A percentile compares a stretch with the other conserved stretches of the same genome.
Evolutionary conservation across 139 green algal genomes (phyloP).

Genomic region (Parachlorella kessleri): DNA sequence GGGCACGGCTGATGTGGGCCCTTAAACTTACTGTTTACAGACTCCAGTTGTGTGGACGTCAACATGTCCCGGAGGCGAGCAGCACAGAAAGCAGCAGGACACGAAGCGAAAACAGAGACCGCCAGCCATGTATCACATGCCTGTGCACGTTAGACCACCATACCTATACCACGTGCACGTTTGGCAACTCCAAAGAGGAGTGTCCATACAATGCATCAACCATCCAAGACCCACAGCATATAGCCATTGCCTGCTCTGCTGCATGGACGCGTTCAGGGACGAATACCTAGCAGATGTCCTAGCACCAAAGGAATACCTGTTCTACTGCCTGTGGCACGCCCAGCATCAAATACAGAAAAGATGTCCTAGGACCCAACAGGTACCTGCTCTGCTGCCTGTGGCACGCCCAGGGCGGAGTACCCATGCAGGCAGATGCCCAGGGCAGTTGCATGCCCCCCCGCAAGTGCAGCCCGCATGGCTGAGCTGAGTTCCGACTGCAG

Average conservation of each 20-base stretch:
- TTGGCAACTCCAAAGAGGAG: too few species aligned
- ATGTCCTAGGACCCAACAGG: background rate
- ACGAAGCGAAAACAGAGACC: too few species aligned
- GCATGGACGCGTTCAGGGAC: too few species aligned
- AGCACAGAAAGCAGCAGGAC: too few species aligned
- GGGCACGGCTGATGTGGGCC: too few species aligned
- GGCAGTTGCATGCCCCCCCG: slow-evolving; percentile 8
- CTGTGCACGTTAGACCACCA: too few species aligned
- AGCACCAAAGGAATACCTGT: background rate
- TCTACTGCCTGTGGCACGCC: too few species aligned
- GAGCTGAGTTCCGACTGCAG: slow-evolving; percentile 32
- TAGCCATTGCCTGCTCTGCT: background rate
- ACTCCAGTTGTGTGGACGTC: too few species aligned
- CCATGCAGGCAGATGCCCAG: slow-evolving; percentile 79
- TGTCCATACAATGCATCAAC: background rate
- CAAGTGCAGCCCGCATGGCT: background rate
- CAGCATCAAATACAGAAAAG: background rate
- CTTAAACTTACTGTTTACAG: too few species aligned
- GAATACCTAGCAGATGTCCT: background rate
- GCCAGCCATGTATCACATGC: too few species aligned
- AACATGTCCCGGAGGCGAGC: too few species aligned
- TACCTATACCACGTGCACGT: too few species aligned
- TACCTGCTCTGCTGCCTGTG: slow-evolving; percentile 17
- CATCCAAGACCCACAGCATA: background rate
- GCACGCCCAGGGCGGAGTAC: slow-evolving; percentile 71